Base-by-base conservation (phyloP, 192 early-diverging fungal genomes). In the Entomortierella beljakovae region DNA sequence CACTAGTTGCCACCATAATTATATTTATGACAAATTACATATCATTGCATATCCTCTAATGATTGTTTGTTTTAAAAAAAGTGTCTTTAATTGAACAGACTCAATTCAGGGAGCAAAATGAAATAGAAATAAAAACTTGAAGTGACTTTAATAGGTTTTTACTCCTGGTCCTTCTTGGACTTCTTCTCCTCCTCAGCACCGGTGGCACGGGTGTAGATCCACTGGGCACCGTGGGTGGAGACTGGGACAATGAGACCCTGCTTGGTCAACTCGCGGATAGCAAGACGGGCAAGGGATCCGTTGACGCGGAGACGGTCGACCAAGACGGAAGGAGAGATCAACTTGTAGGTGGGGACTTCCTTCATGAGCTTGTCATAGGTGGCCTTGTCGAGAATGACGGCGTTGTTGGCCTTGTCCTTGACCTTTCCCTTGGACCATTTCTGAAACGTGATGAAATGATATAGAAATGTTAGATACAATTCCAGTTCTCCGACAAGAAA, bases 371-470 rank as follows among this genome's bases (percentile, higher is more conserved):
- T 97, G 79, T 98, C 97, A 82, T 97, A 96, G 70, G 97, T 99
- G 73, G 94, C 83, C 85, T 97, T 95, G 88, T 98, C 94, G 80
- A 99, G 94, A 85, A 93, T 85, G 80, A 99, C 97, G 83, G 94
- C 88, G 93, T 99, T 99, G 94, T 99, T 98, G 84, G 97, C 93
- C 94, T 99, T 99, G 84, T 99, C 98, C 95, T 99, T 98, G 68
- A 97, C 95, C 91, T 97, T 97, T 81, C 94, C 95, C 91, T 96
- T 96, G 69, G 98, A 99, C 98, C 98, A 99, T 94, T 99, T 99
- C 97, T 96, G 76, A 26, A 64, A 16, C n/a, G n/a, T n/a, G n/a
- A n/a, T n/a, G n/a, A 33, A 52, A 46, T n/a, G 35, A 7, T 37
- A n/a, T n/a, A n/a, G n/a, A n/a, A n/a, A n/a, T n/a, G n/a, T n/a